These are phyloP conservation scores for Penicillium diatomitis DNA, from an alignment of 495 filamentous ascomycete genomes.

Conservation along the genomic window DNA sequence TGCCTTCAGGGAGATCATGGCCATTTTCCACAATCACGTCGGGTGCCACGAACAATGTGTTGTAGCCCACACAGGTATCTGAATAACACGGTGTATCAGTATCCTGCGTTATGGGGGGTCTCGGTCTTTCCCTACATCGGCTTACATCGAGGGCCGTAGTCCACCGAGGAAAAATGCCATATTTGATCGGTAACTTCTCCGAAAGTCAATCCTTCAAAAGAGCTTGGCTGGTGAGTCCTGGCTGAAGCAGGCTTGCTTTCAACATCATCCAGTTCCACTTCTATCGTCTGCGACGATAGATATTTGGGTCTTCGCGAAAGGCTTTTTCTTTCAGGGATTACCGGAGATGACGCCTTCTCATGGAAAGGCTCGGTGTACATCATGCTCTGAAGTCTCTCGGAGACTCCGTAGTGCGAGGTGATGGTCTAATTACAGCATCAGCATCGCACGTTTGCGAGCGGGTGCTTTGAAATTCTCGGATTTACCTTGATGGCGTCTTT, in stretches of 20 bases:
- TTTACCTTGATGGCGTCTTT: slow-evolving; percentile 39
- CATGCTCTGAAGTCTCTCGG: slow-evolving; percentile 54
- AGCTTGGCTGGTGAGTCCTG: slow-evolving; percentile 15
- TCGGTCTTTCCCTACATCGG: neutral
- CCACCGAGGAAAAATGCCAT: slow-evolving; percentile 57
- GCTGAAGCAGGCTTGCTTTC: slow-evolving; percentile 26
- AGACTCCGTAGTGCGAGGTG: slow-evolving; percentile 54
- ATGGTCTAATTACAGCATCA: slow-evolving; percentile 14
- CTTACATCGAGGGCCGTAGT: slow-evolving; percentile 48
- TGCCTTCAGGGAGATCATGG: slow-evolving; percentile 49
- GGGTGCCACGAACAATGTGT: slow-evolving; percentile 58
- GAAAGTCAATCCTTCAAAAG: slow-evolving; percentile 28
- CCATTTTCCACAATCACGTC: slow-evolving; percentile 23
- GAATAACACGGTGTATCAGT: slow-evolving; percentile 1
- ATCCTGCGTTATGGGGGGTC: no score
- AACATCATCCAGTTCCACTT: slow-evolving; percentile 18
- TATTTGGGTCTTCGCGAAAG: neutral
- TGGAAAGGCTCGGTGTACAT: slow-evolving; percentile 50
- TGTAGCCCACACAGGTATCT: slow-evolving; percentile 78
- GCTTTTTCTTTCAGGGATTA: slow-evolving; percentile 3
- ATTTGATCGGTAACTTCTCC: slow-evolving; percentile 48
- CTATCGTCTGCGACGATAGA: slow-evolving; percentile 1
- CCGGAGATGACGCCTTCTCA: slow-evolving; percentile 10
- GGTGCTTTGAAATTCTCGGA: neutral
- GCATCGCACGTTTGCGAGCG: neutral